phyloP scores from a whole-genome alignment of 2,329 filamentous ascomycete species.

The Pseudodiploospora longispora region DNA sequence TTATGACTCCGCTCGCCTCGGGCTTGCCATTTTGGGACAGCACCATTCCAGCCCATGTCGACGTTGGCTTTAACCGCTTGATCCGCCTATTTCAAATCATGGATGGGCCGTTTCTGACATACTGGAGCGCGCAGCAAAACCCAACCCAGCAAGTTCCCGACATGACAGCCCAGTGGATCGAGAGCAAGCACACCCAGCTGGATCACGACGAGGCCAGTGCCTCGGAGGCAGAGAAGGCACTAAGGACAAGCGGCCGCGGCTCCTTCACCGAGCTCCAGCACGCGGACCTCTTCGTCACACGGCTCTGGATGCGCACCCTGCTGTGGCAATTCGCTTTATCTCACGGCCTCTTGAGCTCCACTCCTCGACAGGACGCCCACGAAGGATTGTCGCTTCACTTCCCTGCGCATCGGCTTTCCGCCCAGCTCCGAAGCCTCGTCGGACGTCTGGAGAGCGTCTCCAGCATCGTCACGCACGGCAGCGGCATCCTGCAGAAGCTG shows the following conservation, averaged over 20 bases:
- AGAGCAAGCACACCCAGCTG: constrained; percentile 31
- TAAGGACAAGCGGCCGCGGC: constrained; percentile 17
- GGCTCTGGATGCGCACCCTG: constrained; percentile 33
- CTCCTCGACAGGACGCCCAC: constrained; percentile 23
- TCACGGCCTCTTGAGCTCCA: constrained; percentile 27
- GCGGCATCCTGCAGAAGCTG: constrained; percentile 48
- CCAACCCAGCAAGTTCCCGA: constrained; percentile 11
- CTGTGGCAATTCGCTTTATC: constrained; percentile 35
- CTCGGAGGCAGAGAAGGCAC: constrained; percentile 17
- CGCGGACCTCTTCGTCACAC: constrained; percentile 32
- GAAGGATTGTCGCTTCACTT: constrained; percentile 32
- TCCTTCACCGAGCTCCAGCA: constrained; percentile 30
- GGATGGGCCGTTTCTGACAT: constrained; percentile 29
- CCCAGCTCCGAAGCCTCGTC: constrained; percentile 30
- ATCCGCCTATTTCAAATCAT: constrained; percentile 30
- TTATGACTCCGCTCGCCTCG: constrained; percentile 23
- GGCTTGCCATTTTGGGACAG: constrained; percentile 23
- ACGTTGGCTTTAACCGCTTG: constrained; percentile 29
- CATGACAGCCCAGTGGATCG: constrained; percentile 31
- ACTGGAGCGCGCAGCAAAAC: constrained; percentile 27
- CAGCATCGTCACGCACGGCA: constrained; percentile 47
- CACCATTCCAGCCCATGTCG: constrained; percentile 26
- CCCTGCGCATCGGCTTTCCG: constrained; percentile 29
- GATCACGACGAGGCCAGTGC: constrained; percentile 28
- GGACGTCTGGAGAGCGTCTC: constrained; percentile 25